Percentiles rank a stretch among this genome's conserved stretches.
Conservation (phyloP, 2,329 filamentous ascomycete genomes). For the Trematosphaeria pertusa region DNA sequence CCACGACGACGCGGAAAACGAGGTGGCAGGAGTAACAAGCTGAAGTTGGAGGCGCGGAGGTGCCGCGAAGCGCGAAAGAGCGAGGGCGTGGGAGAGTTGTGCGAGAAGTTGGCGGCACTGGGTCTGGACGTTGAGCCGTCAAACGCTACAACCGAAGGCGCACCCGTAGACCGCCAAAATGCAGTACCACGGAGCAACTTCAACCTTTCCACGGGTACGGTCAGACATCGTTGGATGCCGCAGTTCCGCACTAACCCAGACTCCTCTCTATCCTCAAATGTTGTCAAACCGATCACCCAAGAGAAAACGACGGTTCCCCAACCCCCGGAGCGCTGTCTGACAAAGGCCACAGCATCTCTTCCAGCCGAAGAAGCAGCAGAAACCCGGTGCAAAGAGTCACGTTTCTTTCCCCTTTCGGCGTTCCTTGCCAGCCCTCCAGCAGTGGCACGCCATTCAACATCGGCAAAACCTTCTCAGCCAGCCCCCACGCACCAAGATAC, state of each 20-base stretch:
- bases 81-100: conserved; percentile 12
- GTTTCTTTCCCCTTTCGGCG: conserved; percentile 26
- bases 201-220: conserved; percentile 8
- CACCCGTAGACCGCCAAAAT: neutral
- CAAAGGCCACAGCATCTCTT: neutral
- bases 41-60: conserved; percentile 12
- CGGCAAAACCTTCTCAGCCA: neutral
- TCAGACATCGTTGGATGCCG: conserved; percentile 32
- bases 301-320: conserved; percentile 4
- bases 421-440: conserved; percentile 19
- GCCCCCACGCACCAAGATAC: neutral
- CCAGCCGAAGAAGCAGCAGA: neutral
- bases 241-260: conserved; percentile 26
- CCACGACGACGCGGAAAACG: conserved; percentile 27
- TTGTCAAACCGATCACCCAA: neutral
- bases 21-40: conserved; percentile 21
- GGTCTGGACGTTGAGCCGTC: conserved; percentile 13
- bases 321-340: conserved; percentile 5
- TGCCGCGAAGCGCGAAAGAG: conserved; percentile 2
- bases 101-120: conserved; percentile 14
- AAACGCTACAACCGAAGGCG: neutral
- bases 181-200: neutral
- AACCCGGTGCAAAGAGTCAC: conserved; percentile 14
- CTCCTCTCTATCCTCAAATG: neutral
- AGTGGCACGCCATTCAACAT: conserved; percentile 2